Percentiles rank a stretch among this genome's conserved stretches.
Conservation (phyloP, 139 green algal genomes). For the Gonium pectorale region DNA sequence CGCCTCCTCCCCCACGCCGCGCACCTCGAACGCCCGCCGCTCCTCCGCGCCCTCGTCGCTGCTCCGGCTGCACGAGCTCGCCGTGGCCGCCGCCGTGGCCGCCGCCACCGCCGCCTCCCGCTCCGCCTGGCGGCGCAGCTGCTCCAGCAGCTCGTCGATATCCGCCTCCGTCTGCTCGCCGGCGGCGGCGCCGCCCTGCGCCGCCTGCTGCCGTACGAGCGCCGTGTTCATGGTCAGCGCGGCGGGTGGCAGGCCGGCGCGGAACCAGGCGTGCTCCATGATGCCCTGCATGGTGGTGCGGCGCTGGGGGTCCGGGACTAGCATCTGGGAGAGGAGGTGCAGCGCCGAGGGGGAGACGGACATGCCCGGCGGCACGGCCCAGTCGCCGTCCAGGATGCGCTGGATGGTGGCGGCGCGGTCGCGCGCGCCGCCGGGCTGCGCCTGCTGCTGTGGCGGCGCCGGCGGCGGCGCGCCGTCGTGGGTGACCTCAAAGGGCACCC, state of each 20-base stretch:
- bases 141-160: constrained; percentile 25
- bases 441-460: neutral
- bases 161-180: constrained; percentile 37
- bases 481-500: constrained; percentile 26
- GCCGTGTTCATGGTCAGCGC: constrained; percentile 59
- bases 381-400: constrained; percentile 35
- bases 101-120: neutral
- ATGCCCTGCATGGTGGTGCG: constrained; percentile 76
- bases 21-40: constrained; percentile 21
- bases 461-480: neutral
- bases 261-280: constrained; percentile 84
- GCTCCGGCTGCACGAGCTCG: neutral
- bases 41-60: constrained; percentile 9
- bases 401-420: constrained; percentile 40
- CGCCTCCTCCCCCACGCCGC: neutral
- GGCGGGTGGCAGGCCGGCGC: constrained; percentile 47
- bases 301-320: constrained; percentile 3
- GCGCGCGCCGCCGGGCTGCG: neutral
- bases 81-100: neutral
- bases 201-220: constrained; percentile 25
- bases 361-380: constrained; percentile 26
- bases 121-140: constrained; percentile 17
- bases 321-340: constrained; percentile 19
- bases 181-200: constrained; percentile 3
- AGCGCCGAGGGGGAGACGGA: neutral